Conservation (phyloP, 2,329 filamentous ascomycete genomes). For the Falciphora oryzae region DNA sequence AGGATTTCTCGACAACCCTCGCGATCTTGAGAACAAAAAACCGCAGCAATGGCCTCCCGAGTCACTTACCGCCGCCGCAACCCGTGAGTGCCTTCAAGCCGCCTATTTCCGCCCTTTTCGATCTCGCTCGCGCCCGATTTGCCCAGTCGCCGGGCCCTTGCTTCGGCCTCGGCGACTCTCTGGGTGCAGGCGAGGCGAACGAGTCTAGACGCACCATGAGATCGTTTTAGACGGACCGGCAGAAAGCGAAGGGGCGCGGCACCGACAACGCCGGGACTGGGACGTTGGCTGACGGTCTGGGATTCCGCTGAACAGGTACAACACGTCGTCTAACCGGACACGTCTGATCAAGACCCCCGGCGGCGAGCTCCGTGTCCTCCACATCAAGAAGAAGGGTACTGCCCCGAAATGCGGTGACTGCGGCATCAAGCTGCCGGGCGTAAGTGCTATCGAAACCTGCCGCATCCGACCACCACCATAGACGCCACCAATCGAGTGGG, state of each 20-base stretch:
- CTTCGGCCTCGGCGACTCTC: neutral
- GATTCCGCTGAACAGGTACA: conserved; percentile 63
- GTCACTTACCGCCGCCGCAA: conserved; percentile 66
- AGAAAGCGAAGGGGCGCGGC: neutral
- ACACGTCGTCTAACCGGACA: conserved; percentile 96
- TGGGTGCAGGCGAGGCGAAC: too few species aligned
- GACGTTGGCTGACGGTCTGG: conserved; percentile 2
- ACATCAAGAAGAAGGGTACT: conserved; percentile 99
- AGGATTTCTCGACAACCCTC: conserved; percentile 1
- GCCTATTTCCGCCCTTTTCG: neutral
- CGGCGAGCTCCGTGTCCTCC: conserved; percentile 89
- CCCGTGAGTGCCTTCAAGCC: conserved; percentile 50
- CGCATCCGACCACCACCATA: neutral
- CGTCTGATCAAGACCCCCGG: conserved; percentile 94
- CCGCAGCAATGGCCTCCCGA: conserved; percentile 48
- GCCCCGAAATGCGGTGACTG: conserved; percentile 99
- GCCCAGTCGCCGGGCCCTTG: neutral
- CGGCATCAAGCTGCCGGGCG: conserved; percentile 92
- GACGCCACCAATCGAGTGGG: neutral
- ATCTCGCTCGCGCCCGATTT: neutral
- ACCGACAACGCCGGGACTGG: neutral
- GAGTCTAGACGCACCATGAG: neutral
- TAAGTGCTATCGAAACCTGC: conserved; percentile 54
- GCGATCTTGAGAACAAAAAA: conserved; percentile 15
- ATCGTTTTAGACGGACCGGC: too few species aligned